A percentile compares a stretch with the other conserved stretches of the same genome.
phyloP scores from a whole-genome alignment of 371 early-diverging fungal species.

The Nematocida parisii region DNA sequence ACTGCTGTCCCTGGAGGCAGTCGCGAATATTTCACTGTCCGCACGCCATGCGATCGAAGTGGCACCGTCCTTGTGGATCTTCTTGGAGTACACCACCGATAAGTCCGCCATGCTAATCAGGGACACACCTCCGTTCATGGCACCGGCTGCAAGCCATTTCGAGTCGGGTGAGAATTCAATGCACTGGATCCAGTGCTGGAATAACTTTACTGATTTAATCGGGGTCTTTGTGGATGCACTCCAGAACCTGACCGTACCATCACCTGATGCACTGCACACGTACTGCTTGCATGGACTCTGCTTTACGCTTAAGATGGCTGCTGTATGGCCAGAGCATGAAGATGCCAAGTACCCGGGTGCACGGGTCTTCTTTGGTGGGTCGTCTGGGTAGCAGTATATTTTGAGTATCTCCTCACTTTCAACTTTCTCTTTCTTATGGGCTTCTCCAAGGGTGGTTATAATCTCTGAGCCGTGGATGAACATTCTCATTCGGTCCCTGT shows the following conservation, averaged over 20 bases:
- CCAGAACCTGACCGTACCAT: slow-evolving; percentile 90
- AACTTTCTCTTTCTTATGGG: slow-evolving; percentile 11
- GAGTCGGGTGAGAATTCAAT: slow-evolving; percentile 75
- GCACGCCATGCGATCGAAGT: slow-evolving; percentile 77
- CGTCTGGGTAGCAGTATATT: slow-evolving; percentile 60
- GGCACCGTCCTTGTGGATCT: slow-evolving; percentile 81
- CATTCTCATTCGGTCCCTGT: slow-evolving; percentile 33
- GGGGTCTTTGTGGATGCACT: slow-evolving; percentile 76
- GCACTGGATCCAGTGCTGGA: slow-evolving; percentile 78
- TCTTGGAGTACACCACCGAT: slow-evolving; percentile 74
- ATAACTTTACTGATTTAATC: slow-evolving; percentile 73
- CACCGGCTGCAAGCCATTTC: slow-evolving; percentile 79
- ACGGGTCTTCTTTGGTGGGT: slow-evolving; percentile 48
- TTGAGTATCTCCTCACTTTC: slow-evolving; percentile 36
- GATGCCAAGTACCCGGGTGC: slow-evolving; percentile 56
- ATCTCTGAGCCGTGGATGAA: slow-evolving; percentile 52
- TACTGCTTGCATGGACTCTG: slow-evolving; percentile 73
- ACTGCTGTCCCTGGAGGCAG: slow-evolving; percentile 85
- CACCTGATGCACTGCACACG: slow-evolving; percentile 83
- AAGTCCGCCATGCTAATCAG: slow-evolving; percentile 72
- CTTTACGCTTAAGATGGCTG: slow-evolving; percentile 86
- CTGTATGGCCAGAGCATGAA: slow-evolving; percentile 74
- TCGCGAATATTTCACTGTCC: slow-evolving; percentile 74
- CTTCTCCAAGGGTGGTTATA: slow-evolving; percentile 30
- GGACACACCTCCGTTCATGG: slow-evolving; percentile 79